Evolutionary conservation across 768 basidiomycete species (phyloP).

Genomic region (Hygrocybe coccinea): DNA sequence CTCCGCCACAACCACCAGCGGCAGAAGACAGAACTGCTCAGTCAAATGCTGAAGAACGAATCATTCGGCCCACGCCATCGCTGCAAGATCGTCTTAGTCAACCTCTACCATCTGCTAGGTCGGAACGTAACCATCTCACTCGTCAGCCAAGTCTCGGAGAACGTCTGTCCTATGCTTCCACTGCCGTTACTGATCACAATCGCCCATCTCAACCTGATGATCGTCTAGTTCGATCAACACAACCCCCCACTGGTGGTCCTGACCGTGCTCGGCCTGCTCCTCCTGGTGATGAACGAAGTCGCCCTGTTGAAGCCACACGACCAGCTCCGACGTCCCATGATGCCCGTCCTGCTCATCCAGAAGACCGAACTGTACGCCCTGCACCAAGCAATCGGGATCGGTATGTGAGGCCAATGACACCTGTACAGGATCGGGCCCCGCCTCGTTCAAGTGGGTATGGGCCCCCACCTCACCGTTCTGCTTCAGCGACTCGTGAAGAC

Average conservation of each 20-base stretch:
- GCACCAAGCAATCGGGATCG: constrained; percentile 3
- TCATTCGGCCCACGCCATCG: constrained; percentile 29
- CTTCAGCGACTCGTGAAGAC: constrained; percentile 9
- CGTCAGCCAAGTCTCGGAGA: constrained; percentile 39
- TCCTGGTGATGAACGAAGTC: constrained; percentile 17
- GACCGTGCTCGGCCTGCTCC: constrained; percentile 14
- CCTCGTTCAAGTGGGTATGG: constrained; percentile 10
- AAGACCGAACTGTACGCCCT: constrained; percentile 21
- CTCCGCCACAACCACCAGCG: constrained; percentile 9
- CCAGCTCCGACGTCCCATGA: constrained; percentile 13
- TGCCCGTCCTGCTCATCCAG: constrained; percentile 15
- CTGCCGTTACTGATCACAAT: constrained; percentile 17
- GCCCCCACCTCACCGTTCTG: background rate
- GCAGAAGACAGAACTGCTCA: constrained; percentile 18
- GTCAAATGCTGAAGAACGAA: constrained; percentile 33
- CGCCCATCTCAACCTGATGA: constrained; percentile 16
- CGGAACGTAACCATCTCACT: constrained; percentile 11
- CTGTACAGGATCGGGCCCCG: background rate
- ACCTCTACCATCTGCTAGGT: constrained; percentile 16
- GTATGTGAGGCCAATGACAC: constrained; percentile 8
- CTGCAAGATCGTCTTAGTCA: constrained; percentile 38
- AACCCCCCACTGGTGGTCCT: constrained; percentile 15
- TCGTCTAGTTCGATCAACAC: constrained; percentile 12
- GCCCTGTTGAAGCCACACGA: constrained; percentile 8
- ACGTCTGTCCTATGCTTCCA: constrained; percentile 33